Base-by-base conservation (phyloP, 257 asterid genomes). In the Ballota nigra region DNA sequence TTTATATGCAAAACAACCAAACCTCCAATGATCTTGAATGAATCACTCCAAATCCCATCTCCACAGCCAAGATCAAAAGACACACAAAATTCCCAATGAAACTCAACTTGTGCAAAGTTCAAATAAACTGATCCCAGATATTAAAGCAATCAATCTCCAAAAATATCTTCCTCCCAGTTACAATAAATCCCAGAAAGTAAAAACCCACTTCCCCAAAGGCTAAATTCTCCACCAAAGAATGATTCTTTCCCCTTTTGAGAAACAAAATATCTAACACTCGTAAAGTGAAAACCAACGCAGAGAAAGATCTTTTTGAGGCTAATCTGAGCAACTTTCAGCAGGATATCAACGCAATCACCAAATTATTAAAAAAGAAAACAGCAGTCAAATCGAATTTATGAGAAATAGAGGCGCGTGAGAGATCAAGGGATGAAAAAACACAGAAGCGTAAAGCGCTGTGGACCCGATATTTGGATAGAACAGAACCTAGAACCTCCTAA, bases 391-490 rank as follows among this genome's bases (percentile, higher is more conserved):
- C 28, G 55, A 47, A 58, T 49, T 56, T 81, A 80, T 72, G 41
- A 61, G 56, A 34, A 26, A 49, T 2, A 23, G 59, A 19, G 69
- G 57, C 16, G 28, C 63, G 40, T 57, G 67, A 68, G 29, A 26
- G 55, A 49, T 9, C 24, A 59, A 68, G 71, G 66, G 75, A 34
- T 1, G 3, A 26, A 23, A 62, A 12, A 5, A 3, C 10, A 13
- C 34, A 77, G 83, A 79, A 79, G 84, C 78, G 80, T 80, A 45
- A 34, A 53, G 65, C 53, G 60, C 28, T 70, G 87, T 81, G 94
- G 94, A 61, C 86, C 92, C 22, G 4, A n/a, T 45, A 45, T 45
- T 74, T 83, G 81, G 84, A 85, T 78, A 85, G 84, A 77, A 71
- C 79, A 60, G 75, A 80, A 75, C 81, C 86, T 74, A 66, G 85